Evolutionary conservation across 1,284 basidiomycete species (phyloP).

Genomic region (Sporisorium graminicola): DNA sequence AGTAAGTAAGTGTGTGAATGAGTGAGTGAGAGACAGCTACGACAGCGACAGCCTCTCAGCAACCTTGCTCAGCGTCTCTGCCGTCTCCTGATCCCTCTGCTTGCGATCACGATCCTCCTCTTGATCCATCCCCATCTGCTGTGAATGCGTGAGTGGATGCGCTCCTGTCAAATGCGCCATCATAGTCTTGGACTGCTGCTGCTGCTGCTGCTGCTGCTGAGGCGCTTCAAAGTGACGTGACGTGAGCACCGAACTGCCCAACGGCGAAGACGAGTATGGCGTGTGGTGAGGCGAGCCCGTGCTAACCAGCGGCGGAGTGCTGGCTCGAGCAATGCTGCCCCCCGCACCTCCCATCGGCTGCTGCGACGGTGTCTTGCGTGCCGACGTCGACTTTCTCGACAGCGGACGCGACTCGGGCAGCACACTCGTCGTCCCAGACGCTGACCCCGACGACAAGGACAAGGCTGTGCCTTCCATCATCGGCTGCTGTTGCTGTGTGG

Average conservation of each 20-base stretch:
- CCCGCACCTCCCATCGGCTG: constrained; percentile 11
- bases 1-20: no score
- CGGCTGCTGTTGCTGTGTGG: constrained; percentile 5
- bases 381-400: constrained; percentile 46
- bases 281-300: constrained; percentile 36
- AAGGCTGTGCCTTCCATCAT: neutral
- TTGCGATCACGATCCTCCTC: constrained; percentile 20
- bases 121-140: neutral
- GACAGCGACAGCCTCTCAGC: constrained; percentile 40
- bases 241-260: constrained; percentile 38
- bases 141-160: constrained; percentile 17
- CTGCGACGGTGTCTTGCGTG: constrained; percentile 28
- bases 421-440: constrained; percentile 32
- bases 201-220: constrained; percentile 19
- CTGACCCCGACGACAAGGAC: constrained; percentile 20
- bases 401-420: constrained; percentile 34
- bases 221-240: constrained; percentile 36
- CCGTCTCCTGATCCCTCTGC: constrained; percentile 35
- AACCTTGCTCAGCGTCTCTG: constrained; percentile 43
- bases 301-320: constrained; percentile 23
- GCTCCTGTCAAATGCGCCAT: constrained; percentile 8
- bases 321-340: constrained; percentile 11
- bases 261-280: constrained; percentile 45
- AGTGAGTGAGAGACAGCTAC: constrained; percentile 8
- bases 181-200: constrained; percentile 9